A percentile compares a stretch with the other conserved stretches of the same genome.
Conservation (phyloP, 2,329 filamentous ascomycete genomes). For the Epichloe gansuensis region DNA sequence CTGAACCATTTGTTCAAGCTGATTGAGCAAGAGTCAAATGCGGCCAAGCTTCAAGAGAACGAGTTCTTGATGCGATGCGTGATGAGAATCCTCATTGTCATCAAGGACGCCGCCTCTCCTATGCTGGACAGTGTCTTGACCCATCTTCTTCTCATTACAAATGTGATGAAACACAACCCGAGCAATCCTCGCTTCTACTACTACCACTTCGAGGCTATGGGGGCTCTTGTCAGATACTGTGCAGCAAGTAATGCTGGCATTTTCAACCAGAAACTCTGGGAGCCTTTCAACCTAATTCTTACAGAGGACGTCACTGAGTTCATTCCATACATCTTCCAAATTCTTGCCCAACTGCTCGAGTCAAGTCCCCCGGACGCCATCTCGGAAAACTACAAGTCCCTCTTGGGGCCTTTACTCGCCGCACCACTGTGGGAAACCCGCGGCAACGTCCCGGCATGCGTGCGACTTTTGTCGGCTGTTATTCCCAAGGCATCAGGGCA, state of each 20-base stretch:
- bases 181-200: slow-evolving; percentile 98
- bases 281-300: slow-evolving; percentile 69
- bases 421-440: slow-evolving; percentile 82
- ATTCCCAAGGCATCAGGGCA: slow-evolving; percentile 62
- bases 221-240: slow-evolving; percentile 67
- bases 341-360: slow-evolving; percentile 83
- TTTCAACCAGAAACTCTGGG: slow-evolving; percentile 70
- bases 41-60: slow-evolving; percentile 94
- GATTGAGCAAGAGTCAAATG: slow-evolving; percentile 70
- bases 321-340: slow-evolving; percentile 89
- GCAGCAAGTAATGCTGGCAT: slow-evolving; percentile 51
- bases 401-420: slow-evolving; percentile 66
- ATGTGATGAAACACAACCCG: slow-evolving; percentile 84
- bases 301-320: slow-evolving; percentile 87
- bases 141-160: slow-evolving; percentile 79
- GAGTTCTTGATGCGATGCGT: slow-evolving; percentile 98
- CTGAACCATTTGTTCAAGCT: slow-evolving; percentile 82
- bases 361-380: slow-evolving; percentile 65
- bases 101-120: slow-evolving; percentile 65
- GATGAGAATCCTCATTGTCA: slow-evolving; percentile 92
- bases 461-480: slow-evolving; percentile 71
- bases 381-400: slow-evolving; percentile 64
- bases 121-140: slow-evolving; percentile 68
- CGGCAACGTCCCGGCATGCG: slow-evolving; percentile 85
- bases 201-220: slow-evolving; percentile 91